Base-by-base conservation (phyloP, 352 stramenopile genomes). In the Phytophthora podocarpi region DNA sequence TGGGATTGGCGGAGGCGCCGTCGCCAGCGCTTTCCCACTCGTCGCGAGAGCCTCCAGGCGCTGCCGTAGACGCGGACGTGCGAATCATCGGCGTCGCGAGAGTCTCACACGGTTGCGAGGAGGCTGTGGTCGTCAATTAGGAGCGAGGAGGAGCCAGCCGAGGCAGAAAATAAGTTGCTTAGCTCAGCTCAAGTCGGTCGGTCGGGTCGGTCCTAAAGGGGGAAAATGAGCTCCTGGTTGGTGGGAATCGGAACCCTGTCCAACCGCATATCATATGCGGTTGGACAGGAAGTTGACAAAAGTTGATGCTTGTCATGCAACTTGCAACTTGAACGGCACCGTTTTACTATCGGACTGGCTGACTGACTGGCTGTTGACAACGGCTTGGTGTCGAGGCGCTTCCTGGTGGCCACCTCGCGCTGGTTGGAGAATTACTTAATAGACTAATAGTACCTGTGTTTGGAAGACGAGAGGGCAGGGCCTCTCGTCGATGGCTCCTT, bases 11-110 rank as follows among this genome's bases (percentile, higher is more conserved):
- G 49, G 36, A 27, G 35, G 47, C 13, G 26, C n/a, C 18, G 28
- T 57, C 41, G 1, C 69, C 66, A 6, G 70, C 52, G 34, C 37
- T 70, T 50, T 87, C 75, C 77, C 77, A 87, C 20, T 78, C 72
- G 45, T 83, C 72, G 47, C 58, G 70, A 12, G 59, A 43, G 42
- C 42, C 46, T 28, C 56, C 36, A 53, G 53, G 39, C 40, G 35
- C 20, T 45, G 47, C 21, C n/a, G 28, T 18, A 15, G 61, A 37
- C 39, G 46, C 37, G 13, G 61, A 42, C 34, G 67, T 63, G 58
- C 35, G 64, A 34, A 73, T 73, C 67, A 76, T 76, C 34, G 43
- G 35, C 42, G 24, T 51, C 27, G 41, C 45, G 41, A 49, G 27
- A 21, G 32, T 40, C 45, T 45, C 35, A 51, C 57, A 64, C 35